Evolutionary conservation across 2,329 filamentous ascomycete species (phyloP), one percentile per base, ranked within the genome.

Genomic region (Sclerotinia subarctica): DNA sequence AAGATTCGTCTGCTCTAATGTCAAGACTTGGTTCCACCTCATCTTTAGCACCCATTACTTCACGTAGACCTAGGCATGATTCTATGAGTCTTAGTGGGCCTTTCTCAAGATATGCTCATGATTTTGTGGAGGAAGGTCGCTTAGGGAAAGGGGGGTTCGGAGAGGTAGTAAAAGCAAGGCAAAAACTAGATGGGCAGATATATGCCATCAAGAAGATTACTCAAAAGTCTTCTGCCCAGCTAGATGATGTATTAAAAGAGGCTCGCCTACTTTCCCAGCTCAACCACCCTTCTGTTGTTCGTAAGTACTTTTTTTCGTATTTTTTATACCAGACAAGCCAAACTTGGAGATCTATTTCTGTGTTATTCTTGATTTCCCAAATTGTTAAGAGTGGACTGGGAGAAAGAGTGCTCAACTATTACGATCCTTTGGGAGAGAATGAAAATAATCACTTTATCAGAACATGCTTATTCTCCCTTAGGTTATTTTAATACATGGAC

Each of bases 191-290:
- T 77, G 92, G 92, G 0, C 91, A 94, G 68, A 90, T 96, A 54
- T 99, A 98, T 79, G 95, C 95, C 24, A 92, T 99, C 77, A 99
- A 99, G 78, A 97, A 98, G 78, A 95, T 99, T 70, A 92, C 89
- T 1, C 92, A 95, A 73, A 89, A 90, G 64, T 92, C 92, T 0
- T 86, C 90, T 35, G 85, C 89, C 69, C 92, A 91, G 68, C 82
- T 98, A 51, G 94, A 91, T 0, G 91, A 97, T 76, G 89, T 94
- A 17, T 78, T 94, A 35, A 93, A 91, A 66, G 92, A 95, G 78
- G 94, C 97, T 52, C 90, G 94, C 77, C 81, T 98, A 11, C 83
- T 99, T 21, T 96, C 94, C n/a, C 88, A 93, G 69, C 85, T 99
- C 68, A 97, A 96, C 74, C 94, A 98, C 78, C 94, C 94, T 4